Percentiles rank a stretch among this genome's conserved stretches.
Conservation (phyloP, 1,139 yeast genomes). For the Yamadazyma buinensis region DNA sequence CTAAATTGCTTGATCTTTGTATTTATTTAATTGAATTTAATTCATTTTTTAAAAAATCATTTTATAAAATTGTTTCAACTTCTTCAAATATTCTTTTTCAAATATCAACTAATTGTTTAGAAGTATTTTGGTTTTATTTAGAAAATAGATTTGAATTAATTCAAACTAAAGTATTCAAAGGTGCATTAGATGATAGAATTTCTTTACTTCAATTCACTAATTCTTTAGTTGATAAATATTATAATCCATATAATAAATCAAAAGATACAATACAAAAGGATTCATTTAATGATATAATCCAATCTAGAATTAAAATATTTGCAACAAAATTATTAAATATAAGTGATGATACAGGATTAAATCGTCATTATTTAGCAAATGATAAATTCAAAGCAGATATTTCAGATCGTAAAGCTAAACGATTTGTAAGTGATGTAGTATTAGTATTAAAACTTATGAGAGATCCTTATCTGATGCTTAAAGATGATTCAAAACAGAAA, state of each 20-base stretch:
- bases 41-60: conserved; percentile 18
- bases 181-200: conserved; percentile 33
- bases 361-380: conserved; percentile 31
- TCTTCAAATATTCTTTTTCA: conserved; percentile 20
- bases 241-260: conserved; percentile 17
- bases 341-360: conserved; percentile 47
- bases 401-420: conserved; percentile 9
- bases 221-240: conserved; percentile 31
- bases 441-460: conserved; percentile 29
- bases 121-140: conserved; percentile 34
- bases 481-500: conserved; percentile 21
- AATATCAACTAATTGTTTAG: conserved; percentile 17
- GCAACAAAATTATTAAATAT: conserved; percentile 31
- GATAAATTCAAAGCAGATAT: conserved; percentile 1
- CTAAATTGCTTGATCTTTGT: conserved; percentile 22
- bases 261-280: conserved; percentile 33
- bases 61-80: conserved; percentile 21
- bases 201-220: conserved; percentile 39
- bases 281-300: conserved; percentile 36
- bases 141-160: conserved; percentile 29
- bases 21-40: conserved; percentile 14
- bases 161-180: conserved; percentile 22
- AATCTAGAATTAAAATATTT: conserved; percentile 34
- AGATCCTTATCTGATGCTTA: conserved; percentile 34
- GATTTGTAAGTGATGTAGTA: conserved; percentile 31